phyloP scores from a whole-genome alignment of 1,284 basidiomycete species.

The Xanthoconium separans region DNA sequence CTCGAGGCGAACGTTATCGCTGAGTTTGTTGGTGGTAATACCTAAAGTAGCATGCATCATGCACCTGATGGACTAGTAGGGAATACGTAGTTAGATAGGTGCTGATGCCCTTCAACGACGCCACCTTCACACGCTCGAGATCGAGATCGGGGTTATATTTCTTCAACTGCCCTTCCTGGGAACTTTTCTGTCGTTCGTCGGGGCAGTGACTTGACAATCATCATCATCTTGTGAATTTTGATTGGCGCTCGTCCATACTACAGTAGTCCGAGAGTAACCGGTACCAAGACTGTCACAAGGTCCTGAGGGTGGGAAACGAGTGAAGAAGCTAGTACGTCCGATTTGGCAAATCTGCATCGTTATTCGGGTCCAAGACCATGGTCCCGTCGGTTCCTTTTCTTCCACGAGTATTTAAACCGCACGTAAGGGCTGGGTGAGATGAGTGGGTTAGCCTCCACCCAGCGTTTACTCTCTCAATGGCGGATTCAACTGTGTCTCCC shows the following conservation, averaged over 20 bases:
- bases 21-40: no score
- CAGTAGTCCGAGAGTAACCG: background rate
- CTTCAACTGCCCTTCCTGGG: no score
- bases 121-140: no score
- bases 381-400: constrained; percentile 3
- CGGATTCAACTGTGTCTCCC: background rate
- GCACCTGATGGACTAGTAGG: background rate
- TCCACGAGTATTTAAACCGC: background rate
- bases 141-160: no score
- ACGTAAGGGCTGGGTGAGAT: constrained; percentile 4
- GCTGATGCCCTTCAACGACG: background rate
- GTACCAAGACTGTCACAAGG: background rate
- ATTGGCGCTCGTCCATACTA: background rate
- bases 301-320: constrained; percentile 13
- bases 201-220: no score
- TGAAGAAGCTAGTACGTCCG: background rate
- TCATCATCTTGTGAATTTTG: no score
- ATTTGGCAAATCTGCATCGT: constrained; percentile 3
- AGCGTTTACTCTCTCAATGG: constrained; percentile 9
- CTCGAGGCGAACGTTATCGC: background rate
- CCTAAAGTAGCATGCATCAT: background rate
- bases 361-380: constrained; percentile 18
- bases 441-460: background rate
- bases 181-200: no score
- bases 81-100: background rate